phyloP scores from a whole-genome alignment of 192 early-diverging fungal species.

The Cetraspora pellucida region DNA sequence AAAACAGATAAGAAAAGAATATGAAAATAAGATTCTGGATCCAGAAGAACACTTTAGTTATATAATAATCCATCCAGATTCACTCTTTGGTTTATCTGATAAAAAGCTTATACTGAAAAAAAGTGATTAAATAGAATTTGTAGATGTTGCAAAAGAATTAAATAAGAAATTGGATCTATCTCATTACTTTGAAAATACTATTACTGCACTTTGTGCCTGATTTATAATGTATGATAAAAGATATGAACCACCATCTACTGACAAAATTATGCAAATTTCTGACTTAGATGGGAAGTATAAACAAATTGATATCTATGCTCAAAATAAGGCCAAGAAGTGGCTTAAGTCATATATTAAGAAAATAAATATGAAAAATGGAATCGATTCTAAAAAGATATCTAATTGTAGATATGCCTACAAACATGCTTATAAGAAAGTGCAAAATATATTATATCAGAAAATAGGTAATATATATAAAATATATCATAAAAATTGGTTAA shows the following conservation, averaged over 20 bases:
- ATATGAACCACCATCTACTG: not conserved
- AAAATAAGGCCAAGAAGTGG: constrained; percentile 14
- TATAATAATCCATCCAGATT: not conserved
- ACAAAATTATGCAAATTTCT: not conserved
- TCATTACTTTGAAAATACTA: constrained; percentile 1
- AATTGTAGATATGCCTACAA: constrained; percentile 6
- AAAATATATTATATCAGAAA: constrained; percentile 1
- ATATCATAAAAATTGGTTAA: not conserved
- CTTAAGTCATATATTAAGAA: constrained; percentile 13
- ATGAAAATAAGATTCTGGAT: not conserved
- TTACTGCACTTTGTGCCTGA: not conserved
- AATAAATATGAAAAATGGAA: not conserved
- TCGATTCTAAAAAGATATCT: not conserved
- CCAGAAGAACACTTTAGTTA: constrained; percentile 7
- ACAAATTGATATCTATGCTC: constrained; percentile 1
- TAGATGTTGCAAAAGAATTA: not conserved
- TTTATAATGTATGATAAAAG: constrained; percentile 11
- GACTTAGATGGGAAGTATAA: not conserved
- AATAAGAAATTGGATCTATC: not conserved
- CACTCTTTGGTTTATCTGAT: not conserved
- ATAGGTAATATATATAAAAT: not conserved
- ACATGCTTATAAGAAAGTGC: not conserved
- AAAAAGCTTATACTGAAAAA: not conserved
- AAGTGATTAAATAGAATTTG: not conserved
- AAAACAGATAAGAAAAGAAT: not conserved